Conservation (phyloP, 352 stramenopile species). For the Phytopythium vexans region DNA sequence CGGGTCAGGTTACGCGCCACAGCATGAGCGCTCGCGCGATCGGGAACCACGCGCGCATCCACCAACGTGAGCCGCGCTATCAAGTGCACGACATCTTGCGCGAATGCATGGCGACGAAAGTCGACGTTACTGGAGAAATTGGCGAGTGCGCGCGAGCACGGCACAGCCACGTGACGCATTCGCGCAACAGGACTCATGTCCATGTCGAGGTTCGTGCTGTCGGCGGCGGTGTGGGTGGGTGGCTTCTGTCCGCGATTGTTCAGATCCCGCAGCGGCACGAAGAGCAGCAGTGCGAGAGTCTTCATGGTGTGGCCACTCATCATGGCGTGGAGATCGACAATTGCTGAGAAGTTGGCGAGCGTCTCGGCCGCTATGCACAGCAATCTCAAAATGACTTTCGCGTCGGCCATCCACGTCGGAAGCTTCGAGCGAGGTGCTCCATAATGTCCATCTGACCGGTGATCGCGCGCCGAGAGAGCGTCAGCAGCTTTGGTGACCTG, state of each 20-base stretch:
- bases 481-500: slow-evolving; percentile 46
- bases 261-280: slow-evolving; percentile 41
- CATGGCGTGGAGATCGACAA: slow-evolving; percentile 54
- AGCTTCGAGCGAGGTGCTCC: background rate
- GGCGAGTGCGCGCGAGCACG: slow-evolving; percentile 52
- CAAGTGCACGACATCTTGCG: slow-evolving; percentile 51
- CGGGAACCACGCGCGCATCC: slow-evolving; percentile 13
- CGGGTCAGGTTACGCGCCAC: slow-evolving; percentile 59
- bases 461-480: slow-evolving; percentile 5
- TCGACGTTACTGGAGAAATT: slow-evolving; percentile 77
- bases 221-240: background rate
- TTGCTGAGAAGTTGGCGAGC: slow-evolving; percentile 64
- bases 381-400: slow-evolving; percentile 21
- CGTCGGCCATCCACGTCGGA: slow-evolving; percentile 17
- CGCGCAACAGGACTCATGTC: slow-evolving; percentile 15
- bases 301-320: slow-evolving; percentile 52
- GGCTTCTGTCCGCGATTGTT: too few relatives aligned
- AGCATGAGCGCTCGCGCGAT: slow-evolving; percentile 13
- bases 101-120: slow-evolving; percentile 42
- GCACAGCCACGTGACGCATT: slow-evolving; percentile 35
- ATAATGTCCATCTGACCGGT: background rate
- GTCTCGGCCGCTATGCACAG: slow-evolving; percentile 55
- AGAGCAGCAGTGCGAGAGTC: slow-evolving; percentile 42
- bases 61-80: slow-evolving; percentile 45
- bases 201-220: background rate